Base-by-base conservation (phyloP, 164 flowering plant genomes). In the Saururus chinensis region DNA sequence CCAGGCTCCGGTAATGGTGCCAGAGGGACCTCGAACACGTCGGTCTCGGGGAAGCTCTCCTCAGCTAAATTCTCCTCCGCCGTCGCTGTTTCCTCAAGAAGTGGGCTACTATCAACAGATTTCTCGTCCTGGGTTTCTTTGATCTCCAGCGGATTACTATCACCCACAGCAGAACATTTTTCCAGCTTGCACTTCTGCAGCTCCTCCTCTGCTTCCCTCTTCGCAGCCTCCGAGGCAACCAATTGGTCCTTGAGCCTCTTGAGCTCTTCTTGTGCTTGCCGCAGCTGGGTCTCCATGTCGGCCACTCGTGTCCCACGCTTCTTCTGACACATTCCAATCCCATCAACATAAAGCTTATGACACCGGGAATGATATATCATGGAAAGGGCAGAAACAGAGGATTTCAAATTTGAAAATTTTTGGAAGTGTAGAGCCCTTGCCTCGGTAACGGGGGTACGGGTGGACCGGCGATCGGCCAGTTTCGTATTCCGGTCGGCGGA, bases 241-340 rank as follows among this genome's bases (percentile, higher is more conserved):
- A 92, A 70, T 71, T 85, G 95, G 9, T 74, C 73, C 74, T 92
- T 88, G 42, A 92, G 75, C 63, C 60, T 63, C 80, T 85, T 87
- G 42, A 92, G 81, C 76, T 92, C 96, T 16, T 75, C 78, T 61
- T 84, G 96, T 19, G 95, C 92, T 61, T 82, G 88, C 53, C 83
- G 84, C 35, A 92, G 84, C 61, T 88, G 98, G 62, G 86, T 72
- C 64, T 92, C 95, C 60, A 88, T 74, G 64, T 84, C 87, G 0
- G 92, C 74, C 64, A 92, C 74, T 35, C 92, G 88, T 14, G 82
- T 80, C 8, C 89, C 95, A 3, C 89, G 85, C 70, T 87, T 92
- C 82, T 82, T 88, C 70, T 81, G 91, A 37, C 73, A 45, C 21
- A 23, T 24, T 24, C 30, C 23, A 7, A 9, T 14, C 13, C 66